These are phyloP conservation scores for Ceratobasidium theobromae DNA, from an alignment of 1,284 basidiomycete species.

Conservation along the genomic window DNA sequence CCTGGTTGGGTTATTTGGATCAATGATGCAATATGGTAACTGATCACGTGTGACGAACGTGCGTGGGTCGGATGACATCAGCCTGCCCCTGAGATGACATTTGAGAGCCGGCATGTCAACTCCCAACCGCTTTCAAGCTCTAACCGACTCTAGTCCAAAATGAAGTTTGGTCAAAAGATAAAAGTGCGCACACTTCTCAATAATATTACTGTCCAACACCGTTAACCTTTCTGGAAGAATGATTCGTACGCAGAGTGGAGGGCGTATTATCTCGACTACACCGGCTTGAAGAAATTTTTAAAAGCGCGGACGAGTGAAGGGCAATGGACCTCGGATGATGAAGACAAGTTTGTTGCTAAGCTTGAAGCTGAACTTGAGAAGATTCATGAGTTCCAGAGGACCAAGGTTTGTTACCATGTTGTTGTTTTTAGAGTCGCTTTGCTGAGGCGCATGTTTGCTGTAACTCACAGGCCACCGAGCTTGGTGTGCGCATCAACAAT, in stretches of 20 bases:
- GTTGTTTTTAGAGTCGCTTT: neutral
- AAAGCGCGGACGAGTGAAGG: conserved; percentile 69
- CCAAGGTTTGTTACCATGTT: conserved; percentile 62
- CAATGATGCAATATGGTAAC: neutral
- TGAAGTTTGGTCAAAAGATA: conserved; percentile 93
- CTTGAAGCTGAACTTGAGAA: conserved; percentile 92
- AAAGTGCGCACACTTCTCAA: conserved; percentile 54
- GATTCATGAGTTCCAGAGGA: conserved; percentile 92
- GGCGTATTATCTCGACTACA: conserved; percentile 88
- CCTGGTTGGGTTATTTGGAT: no score
- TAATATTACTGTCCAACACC: conserved; percentile 28
- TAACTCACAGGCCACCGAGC: conserved; percentile 76
- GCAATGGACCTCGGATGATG: conserved; percentile 76
- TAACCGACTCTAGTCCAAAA: conserved; percentile 37
- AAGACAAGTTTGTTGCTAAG: conserved; percentile 74
- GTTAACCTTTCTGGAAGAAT: conserved; percentile 50
- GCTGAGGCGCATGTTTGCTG: neutral
- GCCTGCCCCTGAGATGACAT: neutral
- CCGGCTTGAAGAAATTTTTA: conserved; percentile 83
- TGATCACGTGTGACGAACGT: conserved; percentile 26
- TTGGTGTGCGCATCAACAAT: conserved; percentile 74
- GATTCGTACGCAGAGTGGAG: conserved; percentile 89
- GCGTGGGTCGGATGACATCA: conserved; percentile 24
- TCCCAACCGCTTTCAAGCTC: neutral
- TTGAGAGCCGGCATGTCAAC: neutral